Percentiles rank a stretch among this genome's conserved stretches.
Conservation (phyloP, 2,329 filamentous ascomycete genomes). For the Diaporthe citriasiana region DNA sequence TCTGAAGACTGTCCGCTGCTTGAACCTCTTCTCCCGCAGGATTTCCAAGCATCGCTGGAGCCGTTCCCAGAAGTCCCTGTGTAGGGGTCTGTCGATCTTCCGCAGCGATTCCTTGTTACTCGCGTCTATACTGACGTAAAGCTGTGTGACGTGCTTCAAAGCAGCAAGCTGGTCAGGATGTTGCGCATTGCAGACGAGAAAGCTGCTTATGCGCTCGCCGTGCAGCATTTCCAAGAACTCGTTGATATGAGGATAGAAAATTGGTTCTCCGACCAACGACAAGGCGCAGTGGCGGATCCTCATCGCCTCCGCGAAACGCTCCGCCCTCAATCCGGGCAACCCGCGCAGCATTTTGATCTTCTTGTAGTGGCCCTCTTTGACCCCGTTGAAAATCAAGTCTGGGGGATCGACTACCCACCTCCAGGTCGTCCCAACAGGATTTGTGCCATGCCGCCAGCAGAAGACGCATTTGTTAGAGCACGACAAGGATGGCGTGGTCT, state of each 20-base stretch:
- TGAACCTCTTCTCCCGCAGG: conserved; percentile 83
- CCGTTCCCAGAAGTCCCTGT: conserved; percentile 97
- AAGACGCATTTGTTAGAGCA: conserved; percentile 99
- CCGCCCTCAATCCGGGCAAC: conserved; percentile 90
- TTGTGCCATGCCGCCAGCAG: conserved; percentile 98
- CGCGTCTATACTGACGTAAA: conserved; percentile 97
- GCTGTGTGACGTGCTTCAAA: conserved; percentile 88
- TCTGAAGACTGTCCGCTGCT: conserved; percentile 93
- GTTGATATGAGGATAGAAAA: conserved; percentile 98
- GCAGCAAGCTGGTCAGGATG: conserved; percentile 91
- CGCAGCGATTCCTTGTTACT: conserved; percentile 89
- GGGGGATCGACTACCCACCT: conserved; percentile 95
- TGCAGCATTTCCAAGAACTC: conserved; percentile 89
- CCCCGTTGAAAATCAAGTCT: conserved; percentile 88
- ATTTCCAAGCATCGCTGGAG: conserved; percentile 94
- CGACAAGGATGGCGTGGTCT: conserved; percentile 93
- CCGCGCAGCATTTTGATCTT: conserved; percentile 98
- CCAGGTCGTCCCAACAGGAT: conserved; percentile 97
- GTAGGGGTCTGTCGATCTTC: conserved; percentile 90
- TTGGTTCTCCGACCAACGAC: conserved; percentile 94
- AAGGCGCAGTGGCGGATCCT: conserved; percentile 93
- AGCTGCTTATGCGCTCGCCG: conserved; percentile 88
- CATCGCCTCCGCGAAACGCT: conserved; percentile 94
- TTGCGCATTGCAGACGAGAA: conserved; percentile 97
- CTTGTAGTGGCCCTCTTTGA: conserved; percentile 92